Evolutionary conservation across 108 stramenopile genomes (phyloP).

Genomic region (Chaetoceros tenuissimus): DNA sequence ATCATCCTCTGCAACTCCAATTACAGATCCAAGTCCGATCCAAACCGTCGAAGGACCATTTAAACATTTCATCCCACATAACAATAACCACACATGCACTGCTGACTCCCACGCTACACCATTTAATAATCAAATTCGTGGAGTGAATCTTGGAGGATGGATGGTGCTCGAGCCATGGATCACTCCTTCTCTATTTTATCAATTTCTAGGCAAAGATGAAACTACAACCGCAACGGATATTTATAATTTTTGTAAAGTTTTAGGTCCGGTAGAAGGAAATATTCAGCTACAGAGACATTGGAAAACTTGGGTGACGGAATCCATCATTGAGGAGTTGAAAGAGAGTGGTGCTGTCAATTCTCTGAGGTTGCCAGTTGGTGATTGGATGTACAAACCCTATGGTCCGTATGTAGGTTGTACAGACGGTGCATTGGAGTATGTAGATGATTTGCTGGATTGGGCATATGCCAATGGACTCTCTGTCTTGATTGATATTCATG

Average conservation of each 20-base stretch:
- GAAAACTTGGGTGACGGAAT: conserved; percentile 84
- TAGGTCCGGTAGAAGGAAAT: conserved; percentile 81
- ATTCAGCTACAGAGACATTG: conserved; percentile 81
- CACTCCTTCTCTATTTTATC: conserved; percentile 87
- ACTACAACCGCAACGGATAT: conserved; percentile 72
- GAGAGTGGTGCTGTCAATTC: conserved; percentile 61
- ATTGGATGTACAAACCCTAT: conserved; percentile 88
- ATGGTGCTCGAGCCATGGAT: conserved; percentile 95
- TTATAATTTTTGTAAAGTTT: conserved; percentile 81
- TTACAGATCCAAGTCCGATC: too few relatives aligned
- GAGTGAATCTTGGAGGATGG: conserved; percentile 90
- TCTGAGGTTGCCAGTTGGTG: conserved; percentile 84
- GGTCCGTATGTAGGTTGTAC: conserved; percentile 83
- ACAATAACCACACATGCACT: conserved; percentile 49
- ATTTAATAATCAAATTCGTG: conserved; percentile 84
- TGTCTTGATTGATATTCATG: conserved; percentile 79
- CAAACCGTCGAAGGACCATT: conserved; percentile 6
- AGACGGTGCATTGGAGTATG: conserved; percentile 79
- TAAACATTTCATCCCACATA: conserved; percentile 53
- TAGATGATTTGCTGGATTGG: conserved; percentile 79
- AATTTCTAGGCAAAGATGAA: conserved; percentile 78
- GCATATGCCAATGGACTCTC: conserved; percentile 63
- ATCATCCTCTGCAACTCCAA: too few relatives aligned
- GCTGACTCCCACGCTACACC: conserved; percentile 63
- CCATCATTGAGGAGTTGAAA: conserved; percentile 61